phyloP scores from a whole-genome alignment of 495 filamentous ascomycete species.

The Hypomontagnella submonticulosa region DNA sequence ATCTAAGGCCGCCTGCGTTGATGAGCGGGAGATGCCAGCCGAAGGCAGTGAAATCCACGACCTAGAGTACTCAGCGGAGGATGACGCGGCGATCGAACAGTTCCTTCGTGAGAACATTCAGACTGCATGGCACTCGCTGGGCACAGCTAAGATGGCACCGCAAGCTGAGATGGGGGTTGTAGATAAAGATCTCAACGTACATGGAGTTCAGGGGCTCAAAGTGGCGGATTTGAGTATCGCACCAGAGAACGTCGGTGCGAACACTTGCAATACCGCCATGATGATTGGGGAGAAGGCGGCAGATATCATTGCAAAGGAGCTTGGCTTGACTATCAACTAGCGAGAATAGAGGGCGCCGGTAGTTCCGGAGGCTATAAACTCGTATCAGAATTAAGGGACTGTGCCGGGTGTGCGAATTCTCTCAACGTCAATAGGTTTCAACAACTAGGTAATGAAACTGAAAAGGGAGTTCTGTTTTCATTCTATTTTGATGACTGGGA shows the following conservation, averaged over 20 bases:
- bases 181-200: slow-evolving; percentile 59
- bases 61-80: slow-evolving; percentile 62
- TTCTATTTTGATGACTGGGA: too few species aligned
- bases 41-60: slow-evolving; percentile 29
- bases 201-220: slow-evolving; percentile 61
- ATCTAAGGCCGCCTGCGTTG: slow-evolving; percentile 53
- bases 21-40: slow-evolving; percentile 44
- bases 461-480: too few species aligned
- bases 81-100: slow-evolving; percentile 62
- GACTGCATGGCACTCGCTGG: slow-evolving; percentile 65
- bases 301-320: slow-evolving; percentile 63
- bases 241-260: slow-evolving; percentile 69
- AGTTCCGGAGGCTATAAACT: too few species aligned
- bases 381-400: too few species aligned
- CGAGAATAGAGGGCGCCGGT: neutral
- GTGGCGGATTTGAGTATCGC: slow-evolving; percentile 60
- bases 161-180: slow-evolving; percentile 62
- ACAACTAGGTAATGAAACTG: too few species aligned
- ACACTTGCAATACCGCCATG: slow-evolving; percentile 70
- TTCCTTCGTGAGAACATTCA: slow-evolving; percentile 57
- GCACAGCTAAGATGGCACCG: slow-evolving; percentile 62
- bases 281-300: slow-evolving; percentile 71
- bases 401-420: too few species aligned
- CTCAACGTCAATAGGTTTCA: too few species aligned
- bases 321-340: slow-evolving; percentile 46